Evolutionary conservation across 768 basidiomycete species (phyloP), one percentile per base, ranked within the genome.

Genomic region (Leucocoprinus leucothites): DNA sequence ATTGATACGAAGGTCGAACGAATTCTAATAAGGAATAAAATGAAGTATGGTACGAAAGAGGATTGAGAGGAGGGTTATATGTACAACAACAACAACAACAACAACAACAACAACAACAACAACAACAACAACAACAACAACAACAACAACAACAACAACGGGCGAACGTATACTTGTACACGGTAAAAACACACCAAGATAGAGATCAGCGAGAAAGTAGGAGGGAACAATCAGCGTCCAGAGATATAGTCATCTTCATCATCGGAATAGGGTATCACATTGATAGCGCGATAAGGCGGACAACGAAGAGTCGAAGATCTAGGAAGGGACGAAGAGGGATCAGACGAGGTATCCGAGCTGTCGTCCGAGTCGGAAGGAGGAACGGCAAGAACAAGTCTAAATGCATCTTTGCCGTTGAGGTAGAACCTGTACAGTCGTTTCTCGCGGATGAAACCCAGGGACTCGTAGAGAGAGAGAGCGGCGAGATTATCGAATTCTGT

Each of bases 321-420:
- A 42, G 16, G 58, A 19, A 44, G 64, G 59, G 63, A 58, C n/a
- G 65, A 54, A 21, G 68, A 66, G 19, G 38, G 40, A 9, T 13
- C 42, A 9, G 66, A 67, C n/a, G 61, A 57, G 19, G 63, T 61
- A 36, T 70, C 70, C 0, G 70, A 72, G 35, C 64, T 59, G 53
- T 70, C 67, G 50, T 71, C 74, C 13, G 73, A 71, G 44, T 69
- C 65, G 3, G 69, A 46, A 4, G 65, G 72, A 9, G 84, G 79
- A 4, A 90, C 69, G 26, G 80, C 71, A 43, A 91, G 82, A 19
- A 91, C 82, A 46, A 94, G 82, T 36, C 92, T 79, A 64, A 91
- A 97, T 0, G 95, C 95, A 66, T 98, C 94, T 71, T 98, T 98
- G 44, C 92, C 93, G 66, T 97, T 99, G 61, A 98, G 82, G 65